Conservation (phyloP, 2,329 filamentous ascomycete genomes). For the Aspergillus tubingensis region DNA sequence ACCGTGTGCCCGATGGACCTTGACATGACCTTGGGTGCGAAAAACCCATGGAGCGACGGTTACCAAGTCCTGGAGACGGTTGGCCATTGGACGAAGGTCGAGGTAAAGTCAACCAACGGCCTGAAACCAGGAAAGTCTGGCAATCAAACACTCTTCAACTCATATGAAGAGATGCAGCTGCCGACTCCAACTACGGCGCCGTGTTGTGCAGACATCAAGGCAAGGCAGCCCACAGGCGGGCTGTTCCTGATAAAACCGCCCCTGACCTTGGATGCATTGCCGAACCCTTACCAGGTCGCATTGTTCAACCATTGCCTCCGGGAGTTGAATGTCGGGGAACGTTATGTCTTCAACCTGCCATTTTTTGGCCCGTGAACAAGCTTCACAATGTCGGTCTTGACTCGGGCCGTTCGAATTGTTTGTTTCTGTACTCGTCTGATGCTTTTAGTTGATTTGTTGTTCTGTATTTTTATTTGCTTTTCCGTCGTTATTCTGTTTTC, state of each 20-base stretch:
- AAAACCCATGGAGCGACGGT: background rate
- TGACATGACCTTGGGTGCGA: constrained; percentile 7
- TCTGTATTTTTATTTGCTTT: background rate
- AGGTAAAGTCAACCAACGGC: background rate
- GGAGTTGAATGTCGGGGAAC: background rate
- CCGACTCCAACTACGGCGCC: background rate
- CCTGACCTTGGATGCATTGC: background rate
- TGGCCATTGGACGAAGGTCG: background rate
- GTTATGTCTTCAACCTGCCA: background rate
- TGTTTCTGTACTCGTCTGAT: background rate
- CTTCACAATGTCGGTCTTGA: background rate
- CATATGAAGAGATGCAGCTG: background rate
- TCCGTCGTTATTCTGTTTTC: no score
- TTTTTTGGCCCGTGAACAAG: background rate
- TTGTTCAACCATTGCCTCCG: background rate
- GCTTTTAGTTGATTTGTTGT: background rate
- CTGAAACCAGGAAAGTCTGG: background rate
- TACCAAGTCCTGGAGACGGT: background rate
- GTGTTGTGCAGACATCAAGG: background rate
- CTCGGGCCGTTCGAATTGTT: no score
- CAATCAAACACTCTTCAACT: background rate
- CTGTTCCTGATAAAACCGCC: background rate
- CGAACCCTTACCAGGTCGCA: background rate
- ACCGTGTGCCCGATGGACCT: constrained; percentile 4
- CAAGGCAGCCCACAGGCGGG: background rate